A percentile compares a stretch with the other conserved stretches of the same genome.
Conservation (phyloP, 768 basidiomycete species). For the Neoboletus subvelutipes region DNA sequence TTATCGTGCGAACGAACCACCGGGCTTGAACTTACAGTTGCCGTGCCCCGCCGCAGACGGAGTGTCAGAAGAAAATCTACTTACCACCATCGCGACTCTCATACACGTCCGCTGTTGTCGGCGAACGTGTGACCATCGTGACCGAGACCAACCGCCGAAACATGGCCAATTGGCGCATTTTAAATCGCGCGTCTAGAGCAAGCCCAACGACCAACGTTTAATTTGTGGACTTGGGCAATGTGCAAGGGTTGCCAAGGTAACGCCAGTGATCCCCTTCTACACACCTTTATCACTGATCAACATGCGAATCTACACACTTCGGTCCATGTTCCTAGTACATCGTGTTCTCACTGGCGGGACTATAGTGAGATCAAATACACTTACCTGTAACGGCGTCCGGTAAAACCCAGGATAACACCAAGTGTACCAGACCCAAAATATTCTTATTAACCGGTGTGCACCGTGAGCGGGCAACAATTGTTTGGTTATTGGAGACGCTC, state of each 20-base stretch:
- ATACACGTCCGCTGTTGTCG: background rate
- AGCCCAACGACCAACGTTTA: background rate
- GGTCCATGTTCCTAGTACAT: background rate
- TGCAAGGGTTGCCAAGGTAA: background rate
- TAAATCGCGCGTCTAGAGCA: no score
- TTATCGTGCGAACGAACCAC: conserved; percentile 1
- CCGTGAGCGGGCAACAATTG: no score
- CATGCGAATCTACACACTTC: background rate
- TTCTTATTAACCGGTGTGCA: no score
- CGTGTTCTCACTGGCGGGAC: background rate
- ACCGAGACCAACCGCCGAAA: background rate
- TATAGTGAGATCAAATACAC: background rate
- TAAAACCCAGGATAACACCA: background rate
- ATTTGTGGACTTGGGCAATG: background rate
- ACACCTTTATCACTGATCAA: background rate
- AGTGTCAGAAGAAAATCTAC: background rate
- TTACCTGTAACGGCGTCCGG: background rate
- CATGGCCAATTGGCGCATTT: no score
- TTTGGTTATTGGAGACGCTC: no score
- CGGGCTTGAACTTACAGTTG: background rate
- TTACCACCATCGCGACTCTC: background rate
- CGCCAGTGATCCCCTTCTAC: background rate
- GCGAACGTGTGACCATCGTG: background rate
- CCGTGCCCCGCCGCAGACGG: background rate
- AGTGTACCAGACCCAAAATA: background rate